These are phyloP conservation scores for Eremochloa ophiuroides DNA, from an alignment of 176 grass and related monocot species.

Conservation along the genomic window DNA sequence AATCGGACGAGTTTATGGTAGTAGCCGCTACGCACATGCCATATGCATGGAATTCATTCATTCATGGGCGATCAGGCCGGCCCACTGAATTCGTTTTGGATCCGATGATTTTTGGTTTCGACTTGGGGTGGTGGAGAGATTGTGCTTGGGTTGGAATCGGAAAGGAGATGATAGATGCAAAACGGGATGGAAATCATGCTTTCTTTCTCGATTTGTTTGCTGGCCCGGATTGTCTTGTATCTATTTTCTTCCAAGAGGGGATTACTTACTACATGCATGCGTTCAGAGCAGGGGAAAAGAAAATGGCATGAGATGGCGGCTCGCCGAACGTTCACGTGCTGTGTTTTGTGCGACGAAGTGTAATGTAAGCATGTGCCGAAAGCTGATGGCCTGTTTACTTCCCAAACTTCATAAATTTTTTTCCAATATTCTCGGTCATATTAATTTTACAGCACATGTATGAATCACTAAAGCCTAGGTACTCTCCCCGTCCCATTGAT, in stretches of 20 bases:
- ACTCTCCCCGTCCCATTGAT: no score
- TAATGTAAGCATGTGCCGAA: constrained; percentile 15
- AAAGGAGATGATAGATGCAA: background rate
- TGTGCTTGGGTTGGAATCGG: constrained; percentile 7
- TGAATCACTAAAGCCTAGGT: no score
- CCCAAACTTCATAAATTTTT: no score
- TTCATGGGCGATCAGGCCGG: background rate
- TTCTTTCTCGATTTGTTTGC: constrained; percentile 11
- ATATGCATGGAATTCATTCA: background rate
- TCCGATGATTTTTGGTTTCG: background rate
- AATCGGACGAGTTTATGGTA: background rate
- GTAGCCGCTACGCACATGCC: background rate
- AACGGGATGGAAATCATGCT: background rate
- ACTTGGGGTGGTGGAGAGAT: constrained; percentile 17
- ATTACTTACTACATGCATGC: background rate
- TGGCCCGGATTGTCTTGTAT: constrained; percentile 5
- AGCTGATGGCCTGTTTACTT: no score
- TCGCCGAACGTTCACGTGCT: constrained; percentile 12
- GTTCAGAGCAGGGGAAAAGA: background rate
- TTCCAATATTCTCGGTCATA: no score
- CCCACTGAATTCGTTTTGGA: background rate
- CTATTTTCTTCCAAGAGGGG: background rate
- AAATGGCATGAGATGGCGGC: background rate
- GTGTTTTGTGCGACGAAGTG: background rate
- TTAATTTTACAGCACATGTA: no score